phyloP scores from a whole-genome alignment of 1,139 yeast species.

The Saccharomyces hybrid region DNA sequence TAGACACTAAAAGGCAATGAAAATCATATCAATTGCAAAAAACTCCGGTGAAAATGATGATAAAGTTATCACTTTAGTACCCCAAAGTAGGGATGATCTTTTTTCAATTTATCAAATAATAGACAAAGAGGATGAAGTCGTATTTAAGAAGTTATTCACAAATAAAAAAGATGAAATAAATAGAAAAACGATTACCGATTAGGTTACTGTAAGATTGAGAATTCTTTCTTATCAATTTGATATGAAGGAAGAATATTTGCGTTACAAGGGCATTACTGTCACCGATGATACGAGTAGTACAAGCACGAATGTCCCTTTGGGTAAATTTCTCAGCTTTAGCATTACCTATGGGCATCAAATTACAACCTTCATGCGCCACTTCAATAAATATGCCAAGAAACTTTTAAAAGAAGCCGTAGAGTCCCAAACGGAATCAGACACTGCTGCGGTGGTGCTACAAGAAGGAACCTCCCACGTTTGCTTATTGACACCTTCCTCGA shows the following conservation, averaged over 20 bases:
- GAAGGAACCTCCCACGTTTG: conserved; percentile 93
- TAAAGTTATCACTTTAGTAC: conserved; percentile 44
- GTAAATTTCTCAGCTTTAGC: conserved; percentile 85
- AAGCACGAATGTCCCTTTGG: conserved; percentile 59
- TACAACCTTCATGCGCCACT: conserved; percentile 60
- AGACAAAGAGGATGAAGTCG: conserved; percentile 64
- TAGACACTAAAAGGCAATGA: background rate
- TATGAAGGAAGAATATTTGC: conserved; percentile 64
- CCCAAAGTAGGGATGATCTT: conserved; percentile 84
- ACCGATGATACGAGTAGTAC: conserved; percentile 40
- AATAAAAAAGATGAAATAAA: conserved; percentile 20
- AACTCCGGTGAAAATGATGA: conserved; percentile 9
- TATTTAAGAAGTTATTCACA: conserved; percentile 44
- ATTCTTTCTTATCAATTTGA: conserved; percentile 69
- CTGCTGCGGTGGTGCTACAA: conserved; percentile 86
- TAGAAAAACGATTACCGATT: conserved; percentile 18
- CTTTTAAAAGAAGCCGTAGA: conserved; percentile 62
- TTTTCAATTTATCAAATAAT: conserved; percentile 81
- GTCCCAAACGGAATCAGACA: conserved; percentile 72
- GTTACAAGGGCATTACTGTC: conserved; percentile 69
- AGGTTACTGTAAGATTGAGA: conserved; percentile 31
- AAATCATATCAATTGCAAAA: background rate
- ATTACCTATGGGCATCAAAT: conserved; percentile 58
- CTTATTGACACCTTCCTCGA: conserved; percentile 78
- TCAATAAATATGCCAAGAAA: conserved; percentile 69